These are phyloP conservation scores for Nepenthes mirabilis DNA, from an alignment of 148 eudicot species.

Conservation along the genomic window DNA sequence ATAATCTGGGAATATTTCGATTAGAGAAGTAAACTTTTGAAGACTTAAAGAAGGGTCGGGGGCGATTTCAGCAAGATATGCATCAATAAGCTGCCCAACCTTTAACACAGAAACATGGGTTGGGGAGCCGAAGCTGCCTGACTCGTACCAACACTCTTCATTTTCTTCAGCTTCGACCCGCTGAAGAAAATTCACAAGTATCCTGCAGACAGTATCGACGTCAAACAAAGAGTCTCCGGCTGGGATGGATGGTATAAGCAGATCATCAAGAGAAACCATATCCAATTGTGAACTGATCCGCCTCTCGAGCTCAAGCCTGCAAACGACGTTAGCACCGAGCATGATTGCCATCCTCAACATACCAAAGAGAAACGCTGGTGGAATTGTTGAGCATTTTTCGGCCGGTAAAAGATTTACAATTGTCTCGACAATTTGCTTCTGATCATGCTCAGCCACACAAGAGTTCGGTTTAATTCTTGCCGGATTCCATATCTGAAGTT, in stretches of 20 bases:
- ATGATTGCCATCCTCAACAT: slow-evolving; percentile 45
- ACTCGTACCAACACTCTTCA: slow-evolving; percentile 49
- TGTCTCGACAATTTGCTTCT: slow-evolving; percentile 48
- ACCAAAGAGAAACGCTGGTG: slow-evolving; percentile 49
- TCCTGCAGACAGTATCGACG: slow-evolving; percentile 47
- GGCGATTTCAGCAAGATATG: slow-evolving; percentile 59
- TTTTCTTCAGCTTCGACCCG: slow-evolving; percentile 43
- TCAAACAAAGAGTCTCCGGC: slow-evolving; percentile 49
- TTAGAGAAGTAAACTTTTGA: slow-evolving; percentile 33
- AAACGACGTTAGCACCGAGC: slow-evolving; percentile 30
- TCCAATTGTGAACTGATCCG: slow-evolving; percentile 43
- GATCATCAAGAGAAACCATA: slow-evolving; percentile 50
- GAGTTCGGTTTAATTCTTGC: slow-evolving; percentile 24
- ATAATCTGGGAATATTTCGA: slow-evolving; percentile 55
- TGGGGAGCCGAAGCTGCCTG: slow-evolving; percentile 41
- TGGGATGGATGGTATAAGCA: slow-evolving; percentile 50
- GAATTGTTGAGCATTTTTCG: slow-evolving; percentile 42
- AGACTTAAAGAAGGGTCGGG: slow-evolving; percentile 52
- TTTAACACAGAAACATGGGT: slow-evolving; percentile 44
- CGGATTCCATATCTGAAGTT: slow-evolving; percentile 57
- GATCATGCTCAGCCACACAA: slow-evolving; percentile 25
- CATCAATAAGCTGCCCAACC: slow-evolving; percentile 55
- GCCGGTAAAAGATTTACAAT: slow-evolving; percentile 44
- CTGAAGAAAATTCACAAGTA: slow-evolving; percentile 53
- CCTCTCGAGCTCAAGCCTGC: slow-evolving; percentile 56